Conservation (phyloP, 1,284 basidiomycete genomes). For the Malassezia cuniculi region DNA sequence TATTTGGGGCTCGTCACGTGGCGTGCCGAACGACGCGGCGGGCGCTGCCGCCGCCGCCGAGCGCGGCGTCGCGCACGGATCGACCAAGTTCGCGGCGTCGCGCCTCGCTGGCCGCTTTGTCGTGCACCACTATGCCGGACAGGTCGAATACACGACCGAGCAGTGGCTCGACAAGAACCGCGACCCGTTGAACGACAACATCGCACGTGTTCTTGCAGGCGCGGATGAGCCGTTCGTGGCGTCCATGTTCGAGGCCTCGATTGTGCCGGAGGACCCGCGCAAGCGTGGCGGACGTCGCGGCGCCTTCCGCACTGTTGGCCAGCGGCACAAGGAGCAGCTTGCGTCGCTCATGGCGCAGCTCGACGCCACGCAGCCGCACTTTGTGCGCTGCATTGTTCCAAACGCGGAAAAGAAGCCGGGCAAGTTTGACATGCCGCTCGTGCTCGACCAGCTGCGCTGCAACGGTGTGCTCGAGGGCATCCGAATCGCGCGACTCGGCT, state of each 20-base stretch:
- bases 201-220: conserved; percentile 72
- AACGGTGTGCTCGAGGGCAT: conserved; percentile 99
- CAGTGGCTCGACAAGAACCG: conserved; percentile 99
- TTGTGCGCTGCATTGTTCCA: conserved; percentile 95
- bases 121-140: conserved; percentile 89
- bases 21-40: conserved; percentile 21
- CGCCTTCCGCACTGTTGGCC: conserved; percentile 87
- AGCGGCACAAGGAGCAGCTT: conserved; percentile 92
- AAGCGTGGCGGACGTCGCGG: conserved; percentile 79
- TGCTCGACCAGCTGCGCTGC: conserved; percentile 90
- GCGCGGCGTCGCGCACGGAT: conserved; percentile 45
- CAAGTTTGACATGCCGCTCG: conserved; percentile 79
- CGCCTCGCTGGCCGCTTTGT: conserved; percentile 87
- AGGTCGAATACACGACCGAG: conserved; percentile 88
- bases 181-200: conserved; percentile 92
- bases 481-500: conserved; percentile 89
- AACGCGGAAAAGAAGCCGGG: conserved; percentile 85
- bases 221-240: conserved; percentile 74
- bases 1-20: conserved; percentile 35
- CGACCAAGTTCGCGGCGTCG: conserved; percentile 66
- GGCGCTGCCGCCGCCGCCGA: conserved; percentile 26
- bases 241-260: conserved; percentile 56
- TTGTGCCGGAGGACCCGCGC: conserved; percentile 34
- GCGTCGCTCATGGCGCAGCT: conserved; percentile 82
- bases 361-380: conserved; percentile 89